Conservation (phyloP, 192 early-diverging fungal species). For the Spizellomyces punctatus region DNA sequence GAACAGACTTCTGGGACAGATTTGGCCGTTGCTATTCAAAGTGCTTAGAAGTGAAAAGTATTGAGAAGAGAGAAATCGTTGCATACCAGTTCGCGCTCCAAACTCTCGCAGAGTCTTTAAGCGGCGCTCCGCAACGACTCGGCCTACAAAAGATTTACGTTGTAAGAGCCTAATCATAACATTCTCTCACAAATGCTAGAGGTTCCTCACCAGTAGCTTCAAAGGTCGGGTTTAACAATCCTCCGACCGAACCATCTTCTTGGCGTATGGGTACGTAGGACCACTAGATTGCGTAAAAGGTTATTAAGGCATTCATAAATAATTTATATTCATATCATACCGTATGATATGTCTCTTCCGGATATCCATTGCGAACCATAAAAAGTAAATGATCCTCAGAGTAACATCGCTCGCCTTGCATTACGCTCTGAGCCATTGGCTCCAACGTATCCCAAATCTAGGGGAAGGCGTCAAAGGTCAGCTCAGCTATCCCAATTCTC, state of each 20-base stretch:
- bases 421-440: not conserved
- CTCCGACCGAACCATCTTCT: constrained; percentile 33
- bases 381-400: constrained; percentile 27
- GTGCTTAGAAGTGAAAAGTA: not conserved
- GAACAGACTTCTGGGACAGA: not conserved
- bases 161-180: not conserved
- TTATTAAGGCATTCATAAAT: not conserved
- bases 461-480: not conserved
- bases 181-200: not conserved
- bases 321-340: not conserved
- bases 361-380: constrained; percentile 36
- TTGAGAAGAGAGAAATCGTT: not conserved
- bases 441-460: constrained; percentile 34
- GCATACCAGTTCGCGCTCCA: constrained; percentile 8
- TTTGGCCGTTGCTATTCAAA: constrained; percentile 20
- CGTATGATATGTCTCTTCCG: constrained; percentile 36
- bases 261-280: constrained; percentile 30
- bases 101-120: constrained; percentile 28
- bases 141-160: not conserved
- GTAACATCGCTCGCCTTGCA: constrained; percentile 13
- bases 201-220: constrained; percentile 6
- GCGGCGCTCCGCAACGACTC: constrained; percentile 20
- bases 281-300: constrained; percentile 3
- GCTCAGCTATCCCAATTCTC: not conserved
- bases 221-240: constrained; percentile 29